Evolutionary conservation across 805 yeast species (phyloP).

Genomic region (Kodamaea sagamina): DNA sequence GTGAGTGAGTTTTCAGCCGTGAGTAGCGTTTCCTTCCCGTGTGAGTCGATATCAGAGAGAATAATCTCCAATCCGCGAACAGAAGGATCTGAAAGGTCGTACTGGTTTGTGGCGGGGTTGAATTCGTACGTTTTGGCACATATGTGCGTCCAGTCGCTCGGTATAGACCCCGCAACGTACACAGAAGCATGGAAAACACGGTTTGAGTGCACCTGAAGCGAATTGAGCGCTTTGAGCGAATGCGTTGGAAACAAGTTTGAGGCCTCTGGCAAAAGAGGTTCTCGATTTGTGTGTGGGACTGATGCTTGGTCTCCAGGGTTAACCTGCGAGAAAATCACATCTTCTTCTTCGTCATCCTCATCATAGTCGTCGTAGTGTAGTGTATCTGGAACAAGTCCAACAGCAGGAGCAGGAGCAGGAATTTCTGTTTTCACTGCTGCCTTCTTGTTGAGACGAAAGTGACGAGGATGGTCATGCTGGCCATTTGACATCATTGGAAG

Average conservation of each 20-base stretch:
- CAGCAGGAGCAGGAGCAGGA: not conserved
- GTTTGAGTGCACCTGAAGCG: not conserved
- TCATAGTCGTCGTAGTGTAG: not conserved
- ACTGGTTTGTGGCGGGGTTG: constrained; percentile 10
- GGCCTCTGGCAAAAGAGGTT: not conserved
- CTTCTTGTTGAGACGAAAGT: not conserved
- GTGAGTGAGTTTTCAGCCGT: constrained; percentile 17
- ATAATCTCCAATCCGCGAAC: constrained; percentile 28
- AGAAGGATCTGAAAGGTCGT: constrained; percentile 25
- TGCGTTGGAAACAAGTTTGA: not conserved
- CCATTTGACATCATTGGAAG: too few species aligned
- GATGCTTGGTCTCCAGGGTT: not conserved
- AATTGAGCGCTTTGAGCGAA: not conserved
- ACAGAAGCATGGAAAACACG: constrained; percentile 15
- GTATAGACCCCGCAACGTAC: constrained; percentile 26
- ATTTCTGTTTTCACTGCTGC: constrained; percentile 1
- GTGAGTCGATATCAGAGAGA: constrained; percentile 17
- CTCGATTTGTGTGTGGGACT: not conserved
- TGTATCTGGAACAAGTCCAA: not conserved
- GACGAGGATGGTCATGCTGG: too few species aligned
- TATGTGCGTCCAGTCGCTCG: constrained; percentile 26
- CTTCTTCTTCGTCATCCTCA: constrained; percentile 4
- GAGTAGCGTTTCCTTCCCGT: constrained; percentile 9
- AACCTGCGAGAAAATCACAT: not conserved
- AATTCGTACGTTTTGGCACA: constrained; percentile 31